A percentile compares a stretch with the other conserved stretches of the same genome.
Conservation (phyloP, 1,139 yeast species). For the Williopsis jadinii region DNA sequence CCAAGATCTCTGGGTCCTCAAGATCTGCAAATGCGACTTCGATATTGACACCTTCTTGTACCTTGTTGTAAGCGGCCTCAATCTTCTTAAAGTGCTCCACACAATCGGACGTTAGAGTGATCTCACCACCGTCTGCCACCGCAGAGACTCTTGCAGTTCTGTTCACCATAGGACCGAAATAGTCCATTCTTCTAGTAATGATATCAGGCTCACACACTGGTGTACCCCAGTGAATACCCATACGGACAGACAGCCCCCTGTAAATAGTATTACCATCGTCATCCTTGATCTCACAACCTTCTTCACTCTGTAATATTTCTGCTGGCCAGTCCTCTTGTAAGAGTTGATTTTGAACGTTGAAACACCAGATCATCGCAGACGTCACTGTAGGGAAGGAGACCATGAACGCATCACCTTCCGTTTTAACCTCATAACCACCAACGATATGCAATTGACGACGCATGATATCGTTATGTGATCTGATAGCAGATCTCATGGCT, state of each 20-base stretch:
- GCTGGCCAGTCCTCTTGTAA: conserved; percentile 92
- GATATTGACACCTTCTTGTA: conserved; percentile 23
- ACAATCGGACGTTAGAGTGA: conserved; percentile 78
- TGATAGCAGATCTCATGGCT: conserved; percentile 96
- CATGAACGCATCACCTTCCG: conserved; percentile 99
- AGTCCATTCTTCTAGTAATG: conserved; percentile 95
- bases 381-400: conserved; percentile 96
- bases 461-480: conserved; percentile 90
- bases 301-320: conserved; percentile 78
- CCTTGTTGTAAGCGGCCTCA: conserved; percentile 40
- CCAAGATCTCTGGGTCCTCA: conserved; percentile 51
- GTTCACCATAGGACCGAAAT: conserved; percentile 97
- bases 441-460: conserved; percentile 85
- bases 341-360: conserved; percentile 82
- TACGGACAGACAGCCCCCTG: conserved; percentile 88
- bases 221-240: conserved; percentile 98
- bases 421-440: conserved; percentile 97
- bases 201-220: conserved; percentile 96
- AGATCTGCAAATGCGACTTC: conserved; percentile 56
- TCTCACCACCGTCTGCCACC: conserved; percentile 98
- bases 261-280: conserved; percentile 55
- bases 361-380: conserved; percentile 89
- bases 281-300: conserved; percentile 81
- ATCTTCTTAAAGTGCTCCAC: conserved; percentile 62
- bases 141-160: conserved; percentile 91